A percentile compares a stretch with the other conserved stretches of the same genome.
Evolutionary conservation across 257 asterid genomes (phyloP).

Genomic region (Anisodus tanguticus): DNA sequence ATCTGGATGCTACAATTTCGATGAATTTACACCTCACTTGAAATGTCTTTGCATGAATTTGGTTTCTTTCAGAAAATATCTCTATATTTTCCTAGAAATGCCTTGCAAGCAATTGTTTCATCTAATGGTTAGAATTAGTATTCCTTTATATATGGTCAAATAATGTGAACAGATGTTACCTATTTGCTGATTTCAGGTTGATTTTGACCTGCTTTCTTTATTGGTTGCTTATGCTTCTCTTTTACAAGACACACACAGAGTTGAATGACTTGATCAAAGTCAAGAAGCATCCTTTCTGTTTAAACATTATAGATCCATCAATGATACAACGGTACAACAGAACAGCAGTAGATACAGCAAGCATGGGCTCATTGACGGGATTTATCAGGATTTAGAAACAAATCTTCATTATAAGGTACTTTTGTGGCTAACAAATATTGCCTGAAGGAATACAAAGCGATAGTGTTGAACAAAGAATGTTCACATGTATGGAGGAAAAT

Average conservation of each 20-base stretch:
- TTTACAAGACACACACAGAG: not conserved
- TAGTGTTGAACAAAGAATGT: no score
- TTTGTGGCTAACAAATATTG: no score
- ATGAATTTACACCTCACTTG: not conserved
- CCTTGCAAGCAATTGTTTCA: not conserved
- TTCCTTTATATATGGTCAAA: not conserved
- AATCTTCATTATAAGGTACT: no score
- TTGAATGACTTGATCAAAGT: not conserved
- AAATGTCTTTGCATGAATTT: not conserved
- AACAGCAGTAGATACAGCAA: not conserved
- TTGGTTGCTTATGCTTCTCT: not conserved
- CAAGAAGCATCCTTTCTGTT: not conserved
- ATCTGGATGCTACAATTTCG: not conserved
- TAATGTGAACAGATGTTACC: not conserved
- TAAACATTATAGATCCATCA: not conserved
- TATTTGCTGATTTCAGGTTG: not conserved
- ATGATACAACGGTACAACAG: not conserved
- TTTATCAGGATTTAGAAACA: no score
- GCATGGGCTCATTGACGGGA: no score
- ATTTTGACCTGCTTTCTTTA: not conserved
- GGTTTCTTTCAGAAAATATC: not conserved
- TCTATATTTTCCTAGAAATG: not conserved
- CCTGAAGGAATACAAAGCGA: no score
- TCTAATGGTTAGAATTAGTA: not conserved
- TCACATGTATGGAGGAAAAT: no score